Base-by-base conservation (phyloP, 352 stramenopile species). In the Phytophthora sp. region DNA sequence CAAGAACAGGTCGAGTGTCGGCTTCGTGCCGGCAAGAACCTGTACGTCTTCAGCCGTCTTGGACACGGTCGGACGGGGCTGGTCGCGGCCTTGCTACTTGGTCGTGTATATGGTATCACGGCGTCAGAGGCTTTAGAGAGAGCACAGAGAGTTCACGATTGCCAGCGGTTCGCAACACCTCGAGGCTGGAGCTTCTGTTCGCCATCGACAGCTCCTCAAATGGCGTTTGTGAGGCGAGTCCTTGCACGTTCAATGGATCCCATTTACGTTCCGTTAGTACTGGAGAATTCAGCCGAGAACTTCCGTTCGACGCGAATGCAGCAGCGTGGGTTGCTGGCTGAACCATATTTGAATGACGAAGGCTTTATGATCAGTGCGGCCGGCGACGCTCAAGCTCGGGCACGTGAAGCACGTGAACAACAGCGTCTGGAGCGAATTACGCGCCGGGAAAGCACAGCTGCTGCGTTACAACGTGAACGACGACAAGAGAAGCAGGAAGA, bases 1-100 rank as follows among this genome's bases (percentile, higher is more conserved):
- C 12, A 69, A 5, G 7, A 69, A 12, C 47, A 69, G 20, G 49
- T 93, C 9, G 87, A 95, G 55, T 55, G 70, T 7, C 67, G 71
- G 4, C 58, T 95, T 20, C 84, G 85, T 26, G 57, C 39, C 0
- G 67, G 74, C 7, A 73, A 88, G 45, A 87, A 79, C 46, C n/a
- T 95, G 12, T 94, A 90, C 56, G 53, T 92, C 2, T 95, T 95
- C 64, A 93, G 84, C 63, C 71, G 69, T 36, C 64, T 84, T 7
- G 85, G 85, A n/a, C 84, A 86, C 23, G 85, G 84, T 5, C 84
- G 85, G 16, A 91, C 87, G 15, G 85, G 84, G 5, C 62, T 94
- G n/a, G 26, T 94, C 18, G 66, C 78, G 7, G 82, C 85, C 3
- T 53, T 94, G 15, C 45, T 95, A 11, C 80, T 95, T 27, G 87